Evolutionary conservation across 2,329 filamentous ascomycete species (phyloP).

Genomic region (Zelopaecilomyces penicillatus): DNA sequence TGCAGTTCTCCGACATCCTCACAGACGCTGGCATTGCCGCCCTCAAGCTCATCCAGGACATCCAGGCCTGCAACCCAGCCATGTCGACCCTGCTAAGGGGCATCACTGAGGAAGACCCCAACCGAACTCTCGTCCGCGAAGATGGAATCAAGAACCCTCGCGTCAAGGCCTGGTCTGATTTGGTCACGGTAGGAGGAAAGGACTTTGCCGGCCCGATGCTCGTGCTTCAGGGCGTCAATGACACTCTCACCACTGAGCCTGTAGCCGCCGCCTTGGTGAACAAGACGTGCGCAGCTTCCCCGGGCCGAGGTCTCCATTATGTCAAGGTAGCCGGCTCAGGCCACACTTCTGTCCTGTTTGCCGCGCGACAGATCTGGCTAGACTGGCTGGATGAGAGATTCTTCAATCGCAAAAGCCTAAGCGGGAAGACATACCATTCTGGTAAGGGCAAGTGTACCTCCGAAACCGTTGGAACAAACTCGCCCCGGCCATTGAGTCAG

Average conservation of each 20-base stretch:
- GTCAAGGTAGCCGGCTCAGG: conserved; percentile 11
- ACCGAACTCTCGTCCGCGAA: conserved; percentile 1
- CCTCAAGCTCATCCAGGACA: conserved; percentile 8
- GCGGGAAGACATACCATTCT: not conserved
- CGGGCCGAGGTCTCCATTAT: conserved; percentile 11
- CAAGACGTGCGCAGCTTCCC: conserved; percentile 12
- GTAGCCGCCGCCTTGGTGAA: conserved; percentile 12
- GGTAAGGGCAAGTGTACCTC: not conserved
- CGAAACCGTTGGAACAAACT: conserved; percentile 3
- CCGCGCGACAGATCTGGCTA: conserved; percentile 16
- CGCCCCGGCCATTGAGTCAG: conserved; percentile 8
- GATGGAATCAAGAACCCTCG: conserved; percentile 14
- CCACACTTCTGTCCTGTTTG: conserved; percentile 13
- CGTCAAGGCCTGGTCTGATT: conserved; percentile 14
- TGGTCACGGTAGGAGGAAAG: conserved; percentile 20
- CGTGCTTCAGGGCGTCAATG: conserved; percentile 25
- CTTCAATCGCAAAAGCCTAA: not conserved
- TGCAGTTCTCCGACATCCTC: conserved; percentile 11
- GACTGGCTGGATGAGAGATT: conserved; percentile 17
- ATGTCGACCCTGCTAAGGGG: conserved; percentile 3
- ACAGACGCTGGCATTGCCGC: conserved; percentile 5
- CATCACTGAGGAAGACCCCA: conserved; percentile 2
- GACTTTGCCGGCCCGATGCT: conserved; percentile 27
- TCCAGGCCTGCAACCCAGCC: conserved; percentile 11
- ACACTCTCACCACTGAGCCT: conserved; percentile 11